Base-by-base conservation (phyloP, 2,329 filamentous ascomycete species). In the Neoscytalidium dimidiatum region DNA sequence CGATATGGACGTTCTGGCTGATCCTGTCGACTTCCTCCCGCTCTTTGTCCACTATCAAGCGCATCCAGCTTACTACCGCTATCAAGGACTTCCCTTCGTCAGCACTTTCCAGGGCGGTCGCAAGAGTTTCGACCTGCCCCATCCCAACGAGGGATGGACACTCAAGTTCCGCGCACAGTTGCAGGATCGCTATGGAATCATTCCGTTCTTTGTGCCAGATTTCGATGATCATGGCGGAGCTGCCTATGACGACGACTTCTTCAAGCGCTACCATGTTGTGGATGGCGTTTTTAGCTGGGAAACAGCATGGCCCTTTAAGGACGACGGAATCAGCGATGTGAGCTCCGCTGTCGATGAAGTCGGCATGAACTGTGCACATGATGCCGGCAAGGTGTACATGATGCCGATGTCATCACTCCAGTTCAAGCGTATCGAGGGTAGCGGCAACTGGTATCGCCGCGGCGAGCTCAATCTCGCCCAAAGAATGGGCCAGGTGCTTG, bases 211-310 rank as follows among this genome's bases (percentile, higher is more conserved):
- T 26, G 68, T 77, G 17, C 75, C 75, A 2, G 71, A 73, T 13
- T 77, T 76, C 65, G 70, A 71, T 64, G 68, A 69, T 26, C 56
- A 60, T 7, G 63, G 56, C 26, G 63, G 63, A 5, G 61, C 67
- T 2, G 61, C 48, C 4, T 66, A 67, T 1, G 69, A 73, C 11
- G 66, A 61, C 31, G 58, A 64, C 11, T 65, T 65, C 56, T 77
- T 75, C 67, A 52, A 63, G 51, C 58, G 43, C n/a, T 71, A 68
- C 28, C 49, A 66, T 9, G 70, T 68, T 46, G 71, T 77, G 1
- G 75, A 78, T 60, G 77, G 76, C 21, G 68, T 74, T 28, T 74
- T 79, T 61, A 76, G 74, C 62, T 79, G 77, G 78, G 76, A 79
- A 60, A 73, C 75, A 13, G 63, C 63, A 0, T 80, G 78, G 77